Percentiles rank a stretch among this genome's conserved stretches.
These are phyloP conservation scores for Tuber calosporum DNA, from an alignment of 495 filamentous ascomycete species.

Conservation along the genomic window DNA sequence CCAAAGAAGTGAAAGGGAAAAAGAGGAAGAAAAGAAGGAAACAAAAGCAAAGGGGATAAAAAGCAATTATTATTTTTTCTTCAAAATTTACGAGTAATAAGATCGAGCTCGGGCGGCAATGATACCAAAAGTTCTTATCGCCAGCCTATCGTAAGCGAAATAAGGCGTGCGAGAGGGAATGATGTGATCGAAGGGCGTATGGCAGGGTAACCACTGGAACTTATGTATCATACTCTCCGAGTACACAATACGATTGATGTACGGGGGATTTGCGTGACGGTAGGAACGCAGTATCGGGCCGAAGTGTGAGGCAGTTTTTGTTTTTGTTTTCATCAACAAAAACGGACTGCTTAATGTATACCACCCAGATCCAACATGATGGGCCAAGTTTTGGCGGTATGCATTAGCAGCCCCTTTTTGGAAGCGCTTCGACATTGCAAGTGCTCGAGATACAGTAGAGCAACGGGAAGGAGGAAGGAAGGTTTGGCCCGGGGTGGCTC, in stretches of 20 bases:
- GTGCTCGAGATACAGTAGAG: neutral
- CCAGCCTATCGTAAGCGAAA: slow-evolving; percentile 5
- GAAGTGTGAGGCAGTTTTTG: too few relatives aligned
- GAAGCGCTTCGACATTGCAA: neutral
- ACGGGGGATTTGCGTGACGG: neutral
- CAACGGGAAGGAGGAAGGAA: neutral
- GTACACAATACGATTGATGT: too few relatives aligned
- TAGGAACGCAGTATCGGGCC: too few relatives aligned
- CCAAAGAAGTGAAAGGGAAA: neutral
- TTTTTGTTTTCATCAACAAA: too few relatives aligned
- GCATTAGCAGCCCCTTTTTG: neutral
- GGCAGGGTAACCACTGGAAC: neutral
- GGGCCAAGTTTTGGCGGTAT: neutral
- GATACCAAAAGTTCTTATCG: neutral
- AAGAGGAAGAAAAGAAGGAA: neutral
- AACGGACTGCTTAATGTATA: neutral
- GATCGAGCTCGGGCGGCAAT: neutral
- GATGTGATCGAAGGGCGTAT: neutral
- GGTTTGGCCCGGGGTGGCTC: too few relatives aligned
- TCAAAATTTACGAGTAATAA: neutral
- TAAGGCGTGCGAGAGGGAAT: neutral
- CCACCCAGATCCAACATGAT: neutral
- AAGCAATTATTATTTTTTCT: neutral
- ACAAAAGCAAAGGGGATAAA: neutral
- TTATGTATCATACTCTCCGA: too few relatives aligned